Base-by-base conservation (phyloP, 2,329 filamentous ascomycete genomes). In the Botrytis hyacinthi region DNA sequence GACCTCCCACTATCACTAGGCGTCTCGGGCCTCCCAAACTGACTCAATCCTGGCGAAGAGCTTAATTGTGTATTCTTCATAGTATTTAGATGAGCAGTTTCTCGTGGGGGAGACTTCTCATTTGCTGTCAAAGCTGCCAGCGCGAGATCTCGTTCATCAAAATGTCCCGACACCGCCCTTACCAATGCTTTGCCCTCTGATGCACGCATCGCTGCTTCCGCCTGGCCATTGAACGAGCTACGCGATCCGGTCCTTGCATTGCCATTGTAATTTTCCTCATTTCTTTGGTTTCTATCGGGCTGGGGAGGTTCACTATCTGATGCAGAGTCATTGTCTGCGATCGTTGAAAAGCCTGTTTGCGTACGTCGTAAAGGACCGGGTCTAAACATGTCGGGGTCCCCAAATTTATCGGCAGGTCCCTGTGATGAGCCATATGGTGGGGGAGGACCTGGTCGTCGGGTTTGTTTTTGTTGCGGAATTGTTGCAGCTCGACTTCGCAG, bases 131-230 rank as follows among this genome's bases (percentile, higher is more conserved):
- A 61, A n/a, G 68, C 60, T 46, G 73, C 51, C 57, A 71, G 70
- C 12, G 71, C 57, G 20, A 65, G 44, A 35, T 66, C 69, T 16
- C 37, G 48, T 59, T 42, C 46, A 29, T 48, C 48, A 60, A 66
- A 71, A 26, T 71, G 35, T 14, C 68, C 68, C 16, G 76, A 77
- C 18, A 76, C 74, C 67, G 76, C 77, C 32, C 76, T 84, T 12
- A 87, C 85, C 75, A 91, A 86, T 12, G 88, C 89, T 77, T 84
- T 84, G 3, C 87, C 89, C 79, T 91, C 89, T 8, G 86, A 88
- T 77, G 87, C 82, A 54, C 88, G 85, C 86, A 91, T 90, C 78
- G 90, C 84, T 6, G 88, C 88, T 76, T 87, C 87, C 29, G 84
- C 84, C 79, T 87, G 78, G 26, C 78, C 78, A 54, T 79, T 77